These are phyloP conservation scores for Lepidium aucheri DNA, from an alignment of 345 rosid genomes.

Conservation along the genomic window DNA sequence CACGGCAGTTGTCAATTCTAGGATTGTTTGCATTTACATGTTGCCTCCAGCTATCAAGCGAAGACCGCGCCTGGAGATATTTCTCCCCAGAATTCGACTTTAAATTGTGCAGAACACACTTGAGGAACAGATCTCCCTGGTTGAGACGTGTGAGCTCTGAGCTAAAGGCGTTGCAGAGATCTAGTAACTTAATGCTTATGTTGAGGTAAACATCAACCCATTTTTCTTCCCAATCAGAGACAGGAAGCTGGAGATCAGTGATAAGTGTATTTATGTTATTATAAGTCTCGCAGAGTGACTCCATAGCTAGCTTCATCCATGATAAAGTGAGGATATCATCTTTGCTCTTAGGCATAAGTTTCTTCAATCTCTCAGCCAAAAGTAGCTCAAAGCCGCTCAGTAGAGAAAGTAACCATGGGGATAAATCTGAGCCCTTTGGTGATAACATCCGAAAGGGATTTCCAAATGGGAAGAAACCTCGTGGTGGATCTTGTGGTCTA, in stretches of 20 bases:
- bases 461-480: conserved; percentile 71
- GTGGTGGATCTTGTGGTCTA: conserved; percentile 63
- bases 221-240: conserved; percentile 79
- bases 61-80: conserved; percentile 46
- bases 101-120: conserved; percentile 56
- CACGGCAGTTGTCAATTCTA: conserved; percentile 48
- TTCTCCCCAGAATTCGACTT: conserved; percentile 42
- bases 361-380: conserved; percentile 53
- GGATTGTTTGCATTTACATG: conserved; percentile 56
- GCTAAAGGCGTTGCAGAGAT: conserved; percentile 68
- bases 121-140: conserved; percentile 77
- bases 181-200: conserved; percentile 78
- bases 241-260: conserved; percentile 72
- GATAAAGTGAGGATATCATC: conserved; percentile 56
- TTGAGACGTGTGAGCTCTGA: conserved; percentile 66
- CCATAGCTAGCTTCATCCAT: conserved; percentile 87
- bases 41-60: conserved; percentile 72
- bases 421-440: conserved; percentile 63
- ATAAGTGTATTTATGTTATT: conserved; percentile 51
- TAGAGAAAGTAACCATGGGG: conserved; percentile 40
- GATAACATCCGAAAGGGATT: conserved; percentile 78
- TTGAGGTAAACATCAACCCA: conserved; percentile 91
- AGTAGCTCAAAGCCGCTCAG: conserved; percentile 54
- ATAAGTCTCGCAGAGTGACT: conserved; percentile 68
- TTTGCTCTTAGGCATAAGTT: conserved; percentile 53